Conservation (phyloP, 306 rosid genomes). For the Canavalia ensiformis region DNA sequence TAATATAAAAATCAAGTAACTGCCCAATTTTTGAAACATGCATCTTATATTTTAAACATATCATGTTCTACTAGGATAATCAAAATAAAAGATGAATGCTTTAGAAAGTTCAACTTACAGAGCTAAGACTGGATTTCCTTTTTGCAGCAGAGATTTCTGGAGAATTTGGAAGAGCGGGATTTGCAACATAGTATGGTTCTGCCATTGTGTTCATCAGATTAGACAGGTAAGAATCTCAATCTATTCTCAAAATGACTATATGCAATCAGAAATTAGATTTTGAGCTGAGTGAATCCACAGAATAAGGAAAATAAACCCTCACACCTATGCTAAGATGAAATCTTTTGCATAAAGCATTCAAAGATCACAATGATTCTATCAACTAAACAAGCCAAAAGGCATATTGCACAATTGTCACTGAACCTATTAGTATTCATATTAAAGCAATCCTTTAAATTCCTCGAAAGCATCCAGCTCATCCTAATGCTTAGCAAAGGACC, state of each 20-base stretch:
- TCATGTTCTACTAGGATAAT: slow-evolving; percentile 13
- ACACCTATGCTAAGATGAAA: slow-evolving; percentile 30
- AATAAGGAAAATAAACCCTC: slow-evolving; percentile 20
- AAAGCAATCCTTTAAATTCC: slow-evolving; percentile 29
- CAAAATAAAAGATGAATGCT: slow-evolving; percentile 28
- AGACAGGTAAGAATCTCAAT: slow-evolving; percentile 45
- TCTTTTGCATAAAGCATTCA: slow-evolving; percentile 16
- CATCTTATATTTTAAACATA: not conserved
- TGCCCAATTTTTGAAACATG: slow-evolving; percentile 11
- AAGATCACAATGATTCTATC: not conserved
- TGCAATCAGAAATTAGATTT: slow-evolving; percentile 24
- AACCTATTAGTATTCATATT: not conserved
- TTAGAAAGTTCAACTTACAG: slow-evolving; percentile 70
- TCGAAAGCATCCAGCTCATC: slow-evolving; percentile 4
- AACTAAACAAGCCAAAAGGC: slow-evolving; percentile 16
- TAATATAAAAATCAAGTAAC: slow-evolving; percentile 18
- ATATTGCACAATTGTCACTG: not conserved
- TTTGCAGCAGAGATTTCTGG: slow-evolving; percentile 64
- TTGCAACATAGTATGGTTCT: slow-evolving; percentile 66
- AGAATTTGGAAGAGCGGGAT: slow-evolving; percentile 60
- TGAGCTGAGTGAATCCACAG: not conserved
- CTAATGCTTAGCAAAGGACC: slow-evolving; percentile 17
- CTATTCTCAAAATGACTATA: slow-evolving; percentile 20
- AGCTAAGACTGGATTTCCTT: slow-evolving; percentile 63
- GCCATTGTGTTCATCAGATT: slow-evolving; percentile 57